These are phyloP conservation scores for Posidonia oceanica DNA, from an alignment of 116 monocot species.

Conservation along the genomic window DNA sequence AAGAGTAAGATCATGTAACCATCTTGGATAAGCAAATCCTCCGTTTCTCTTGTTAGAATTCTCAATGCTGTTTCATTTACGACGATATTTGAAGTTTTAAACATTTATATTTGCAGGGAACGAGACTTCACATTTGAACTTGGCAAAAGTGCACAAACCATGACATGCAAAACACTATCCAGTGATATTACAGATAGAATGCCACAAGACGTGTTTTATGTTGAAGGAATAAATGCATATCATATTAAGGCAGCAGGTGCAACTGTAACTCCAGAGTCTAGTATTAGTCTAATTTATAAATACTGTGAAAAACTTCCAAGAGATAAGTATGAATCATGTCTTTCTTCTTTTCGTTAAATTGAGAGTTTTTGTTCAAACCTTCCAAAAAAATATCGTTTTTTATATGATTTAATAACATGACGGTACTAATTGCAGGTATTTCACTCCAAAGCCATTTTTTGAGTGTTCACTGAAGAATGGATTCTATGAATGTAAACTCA, in stretches of 20 bases:
- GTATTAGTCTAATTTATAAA: constrained; percentile 48
- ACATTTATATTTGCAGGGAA: constrained; percentile 15
- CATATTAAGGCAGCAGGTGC: constrained; percentile 67
- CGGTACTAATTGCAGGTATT: constrained; percentile 29
- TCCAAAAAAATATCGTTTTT: background rate
- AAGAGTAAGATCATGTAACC: no score
- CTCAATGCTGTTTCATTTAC: no score
- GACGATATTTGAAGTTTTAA: no score
- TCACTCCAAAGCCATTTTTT: constrained; percentile 45
- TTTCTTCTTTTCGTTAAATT: background rate
- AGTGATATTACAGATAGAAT: constrained; percentile 32
- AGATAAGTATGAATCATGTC: constrained; percentile 35
- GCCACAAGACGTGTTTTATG: constrained; percentile 2
- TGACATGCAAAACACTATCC: constrained; percentile 45
- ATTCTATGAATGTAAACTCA: constrained; percentile 46
- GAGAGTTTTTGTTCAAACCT: no score
- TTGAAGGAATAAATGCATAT: constrained; percentile 30
- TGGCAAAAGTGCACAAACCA: constrained; percentile 37
- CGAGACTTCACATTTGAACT: constrained; percentile 52
- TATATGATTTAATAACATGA: background rate
- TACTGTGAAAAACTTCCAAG: constrained; percentile 78
- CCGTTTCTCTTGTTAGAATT: no score
- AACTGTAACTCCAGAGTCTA: constrained; percentile 48
- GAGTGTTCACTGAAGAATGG: constrained; percentile 19
- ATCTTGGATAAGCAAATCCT: no score